Percentiles rank a stretch among this genome's conserved stretches.
phyloP scores from a whole-genome alignment of 2,329 filamentous ascomycete species.

The Botrytis medusae region DNA sequence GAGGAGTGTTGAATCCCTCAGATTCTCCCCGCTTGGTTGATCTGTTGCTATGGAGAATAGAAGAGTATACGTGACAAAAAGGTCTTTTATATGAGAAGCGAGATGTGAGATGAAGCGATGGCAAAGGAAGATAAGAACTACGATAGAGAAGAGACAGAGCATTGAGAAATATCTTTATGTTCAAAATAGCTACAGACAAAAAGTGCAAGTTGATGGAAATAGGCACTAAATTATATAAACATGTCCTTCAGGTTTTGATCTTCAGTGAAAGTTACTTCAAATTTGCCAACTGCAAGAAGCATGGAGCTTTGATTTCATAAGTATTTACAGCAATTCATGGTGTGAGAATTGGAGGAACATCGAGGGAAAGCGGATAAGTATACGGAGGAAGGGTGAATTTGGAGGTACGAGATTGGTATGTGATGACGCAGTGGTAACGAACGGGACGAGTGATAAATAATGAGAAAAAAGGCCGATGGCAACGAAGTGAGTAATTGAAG shows the following conservation, averaged over 20 bases:
- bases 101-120: no score
- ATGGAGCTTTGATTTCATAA: neutral
- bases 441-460: neutral
- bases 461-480: neutral
- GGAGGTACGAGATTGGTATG: neutral
- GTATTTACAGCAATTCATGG: rapidly evolving
- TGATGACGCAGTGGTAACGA: neutral
- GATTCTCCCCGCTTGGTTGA: no score
- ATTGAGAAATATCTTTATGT: no score
- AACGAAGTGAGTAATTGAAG: neutral
- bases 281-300: neutral
- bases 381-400: neutral
- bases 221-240: neutral
- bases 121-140: no score
- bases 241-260: rapidly evolving
- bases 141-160: no score
- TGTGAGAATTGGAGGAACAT: neutral
- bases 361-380: neutral
- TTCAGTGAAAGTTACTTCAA: neutral
- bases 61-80: no score
- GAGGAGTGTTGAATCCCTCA: no score
- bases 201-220: neutral
- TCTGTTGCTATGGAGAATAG: no score
- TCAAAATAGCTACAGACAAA: no score
- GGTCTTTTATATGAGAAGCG: no score